phyloP scores from a whole-genome alignment of 2,329 filamentous ascomycete genomes.

The Aspergillus chevalieri region DNA sequence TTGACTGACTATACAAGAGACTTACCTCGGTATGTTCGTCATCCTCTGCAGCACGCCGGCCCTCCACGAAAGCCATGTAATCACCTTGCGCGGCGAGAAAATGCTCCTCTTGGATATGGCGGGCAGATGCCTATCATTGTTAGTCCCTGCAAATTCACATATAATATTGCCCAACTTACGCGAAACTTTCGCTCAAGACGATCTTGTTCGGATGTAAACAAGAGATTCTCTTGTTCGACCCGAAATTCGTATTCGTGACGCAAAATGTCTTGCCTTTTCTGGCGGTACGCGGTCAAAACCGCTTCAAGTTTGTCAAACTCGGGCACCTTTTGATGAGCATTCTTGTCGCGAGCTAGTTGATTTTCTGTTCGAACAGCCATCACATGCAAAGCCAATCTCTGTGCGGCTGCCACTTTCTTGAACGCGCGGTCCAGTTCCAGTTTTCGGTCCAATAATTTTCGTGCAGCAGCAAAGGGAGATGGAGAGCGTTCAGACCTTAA shows the following conservation, averaged over 20 bases:
- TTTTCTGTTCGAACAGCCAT: slow-evolving; percentile 35
- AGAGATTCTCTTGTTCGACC: slow-evolving; percentile 22
- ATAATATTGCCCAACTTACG: slow-evolving; percentile 14
- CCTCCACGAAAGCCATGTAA: slow-evolving; percentile 34
- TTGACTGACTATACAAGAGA: slow-evolving; percentile 10
- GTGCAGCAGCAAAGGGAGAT: slow-evolving; percentile 30
- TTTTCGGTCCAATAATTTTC: slow-evolving; percentile 37
- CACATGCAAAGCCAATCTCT: slow-evolving; percentile 35
- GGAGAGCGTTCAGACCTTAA: slow-evolving; percentile 27
- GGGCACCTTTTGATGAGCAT: slow-evolving; percentile 33
- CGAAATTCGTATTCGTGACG: slow-evolving; percentile 29
- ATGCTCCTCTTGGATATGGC: slow-evolving; percentile 32
- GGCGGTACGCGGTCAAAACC: slow-evolving; percentile 24
- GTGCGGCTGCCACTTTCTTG: slow-evolving; percentile 36
- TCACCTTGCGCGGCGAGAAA: slow-evolving; percentile 35
- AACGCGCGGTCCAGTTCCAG: slow-evolving; percentile 38
- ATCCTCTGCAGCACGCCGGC: slow-evolving; percentile 34
- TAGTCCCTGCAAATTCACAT: not conserved
- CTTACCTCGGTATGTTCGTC: slow-evolving; percentile 37
- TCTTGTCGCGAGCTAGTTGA: slow-evolving; percentile 35
- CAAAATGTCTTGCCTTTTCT: slow-evolving; percentile 22
- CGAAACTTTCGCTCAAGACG: slow-evolving; percentile 27
- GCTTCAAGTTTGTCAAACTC: slow-evolving; percentile 33
- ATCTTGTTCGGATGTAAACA: slow-evolving; percentile 26
- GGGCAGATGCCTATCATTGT: slow-evolving; percentile 17